A percentile compares a stretch with the other conserved stretches of the same genome.
These are phyloP conservation scores for Fonsecaea pedrosoi DNA, from an alignment of 2,329 filamentous ascomycete species.

Conservation along the genomic window DNA sequence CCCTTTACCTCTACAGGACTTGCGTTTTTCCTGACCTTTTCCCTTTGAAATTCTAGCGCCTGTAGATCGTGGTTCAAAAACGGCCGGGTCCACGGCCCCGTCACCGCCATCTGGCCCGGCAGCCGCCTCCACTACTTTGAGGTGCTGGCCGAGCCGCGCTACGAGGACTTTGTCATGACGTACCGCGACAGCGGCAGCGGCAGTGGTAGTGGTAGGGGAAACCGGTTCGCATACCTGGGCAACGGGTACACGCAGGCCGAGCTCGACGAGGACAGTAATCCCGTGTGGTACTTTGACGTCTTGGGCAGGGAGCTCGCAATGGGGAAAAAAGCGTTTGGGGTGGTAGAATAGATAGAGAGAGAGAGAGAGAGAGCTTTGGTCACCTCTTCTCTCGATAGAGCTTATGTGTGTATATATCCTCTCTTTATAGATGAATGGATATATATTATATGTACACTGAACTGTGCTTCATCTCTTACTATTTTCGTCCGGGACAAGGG, in stretches of 20 bases:
- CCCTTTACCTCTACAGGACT: no score
- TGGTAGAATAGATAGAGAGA: background rate
- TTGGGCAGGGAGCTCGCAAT: constrained; percentile 1
- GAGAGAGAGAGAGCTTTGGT: no score
- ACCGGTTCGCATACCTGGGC: constrained; percentile 48
- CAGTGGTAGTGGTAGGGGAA: constrained; percentile 41
- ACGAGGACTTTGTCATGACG: constrained; percentile 45
- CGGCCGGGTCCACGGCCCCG: constrained; percentile 22
- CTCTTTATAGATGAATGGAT: no score
- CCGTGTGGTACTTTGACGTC: constrained; percentile 22
- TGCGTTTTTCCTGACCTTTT: no score
- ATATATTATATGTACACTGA: no score
- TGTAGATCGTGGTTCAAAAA: constrained; percentile 32
- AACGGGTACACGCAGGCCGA: constrained; percentile 44
- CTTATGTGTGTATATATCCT: no score
- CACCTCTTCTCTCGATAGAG: no score
- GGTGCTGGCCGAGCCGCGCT: constrained; percentile 46
- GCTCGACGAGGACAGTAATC: constrained; percentile 11
- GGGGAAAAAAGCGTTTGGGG: background rate
- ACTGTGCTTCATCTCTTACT: no score
- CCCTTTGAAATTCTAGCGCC: background rate
- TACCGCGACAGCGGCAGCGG: constrained; percentile 36
- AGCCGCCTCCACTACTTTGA: constrained; percentile 28
- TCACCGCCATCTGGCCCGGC: constrained; percentile 22
- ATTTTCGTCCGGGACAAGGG: no score